These are phyloP conservation scores for Sphagnum tenellum DNA, from an alignment of 225 moss, liverwort and hornwort species.

Conservation along the genomic window DNA sequence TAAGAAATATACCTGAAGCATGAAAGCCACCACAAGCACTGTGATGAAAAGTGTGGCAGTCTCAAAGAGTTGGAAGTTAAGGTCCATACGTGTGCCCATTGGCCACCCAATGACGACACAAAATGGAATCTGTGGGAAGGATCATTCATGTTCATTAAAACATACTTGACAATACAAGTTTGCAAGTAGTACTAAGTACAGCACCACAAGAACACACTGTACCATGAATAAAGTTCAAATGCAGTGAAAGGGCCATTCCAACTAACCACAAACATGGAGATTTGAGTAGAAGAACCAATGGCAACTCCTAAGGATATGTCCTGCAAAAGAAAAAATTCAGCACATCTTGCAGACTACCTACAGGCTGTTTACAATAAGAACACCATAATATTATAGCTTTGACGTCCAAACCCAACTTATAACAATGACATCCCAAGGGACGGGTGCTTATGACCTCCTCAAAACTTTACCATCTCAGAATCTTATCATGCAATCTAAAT, in stretches of 20 bases:
- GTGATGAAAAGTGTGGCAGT: constrained; percentile 77
- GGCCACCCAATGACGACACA: constrained; percentile 73
- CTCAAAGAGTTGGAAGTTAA: constrained; percentile 82
- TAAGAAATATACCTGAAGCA: constrained; percentile 32
- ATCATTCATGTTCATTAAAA: too few relatives aligned
- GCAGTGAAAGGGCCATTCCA: too few relatives aligned
- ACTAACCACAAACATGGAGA: constrained; percentile 65
- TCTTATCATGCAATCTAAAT: too few relatives aligned
- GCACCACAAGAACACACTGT: too few relatives aligned
- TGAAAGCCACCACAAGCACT: constrained; percentile 62
- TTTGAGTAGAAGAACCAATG: constrained; percentile 80
- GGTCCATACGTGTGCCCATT: constrained; percentile 64
- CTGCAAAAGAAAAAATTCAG: constrained; percentile 8
- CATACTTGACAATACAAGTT: neutral
- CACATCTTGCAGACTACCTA: too few relatives aligned
- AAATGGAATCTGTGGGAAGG: constrained; percentile 55
- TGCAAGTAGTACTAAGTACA: neutral
- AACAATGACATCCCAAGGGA: too few relatives aligned
- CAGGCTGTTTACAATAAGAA: too few relatives aligned
- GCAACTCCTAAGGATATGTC: constrained; percentile 72
- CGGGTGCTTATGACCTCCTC: too few relatives aligned
- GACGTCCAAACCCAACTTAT: too few relatives aligned
- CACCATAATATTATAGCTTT: too few relatives aligned
- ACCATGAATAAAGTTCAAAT: too few relatives aligned
- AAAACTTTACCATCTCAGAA: too few relatives aligned